Base-by-base conservation (phyloP, 805 yeast genomes). In the Tetrapisispora namnaoensis region DNA sequence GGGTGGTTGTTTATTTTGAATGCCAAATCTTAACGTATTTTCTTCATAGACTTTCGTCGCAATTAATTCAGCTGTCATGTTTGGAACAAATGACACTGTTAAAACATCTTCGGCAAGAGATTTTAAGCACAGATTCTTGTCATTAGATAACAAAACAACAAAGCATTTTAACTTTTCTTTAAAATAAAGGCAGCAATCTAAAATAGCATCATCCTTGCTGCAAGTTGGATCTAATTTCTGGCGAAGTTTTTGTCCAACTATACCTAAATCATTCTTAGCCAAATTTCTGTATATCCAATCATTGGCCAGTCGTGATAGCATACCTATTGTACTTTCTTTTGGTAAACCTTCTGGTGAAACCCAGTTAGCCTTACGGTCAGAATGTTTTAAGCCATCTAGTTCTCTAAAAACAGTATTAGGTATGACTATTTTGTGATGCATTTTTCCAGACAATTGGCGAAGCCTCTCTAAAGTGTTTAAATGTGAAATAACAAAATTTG, bases 111-210 rank as follows among this genome's bases (percentile, higher is more conserved):
- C 81, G 2, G 82, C 65, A 42, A 88, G 65, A 0, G 96, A 95
- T 62, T 84, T 85, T 53, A 78, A 63, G 62, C 96, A 87, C 9
- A 90, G 70, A 60, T 89, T 90, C 55, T 80, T 83, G 62, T 90
- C 97, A 61, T 90, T 86, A 0, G 96, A 83, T 51, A 89, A 58
- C 24, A 86, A 62, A 2, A 89, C 74, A 8, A 83, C 83, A 51
- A 78, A 58, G 6, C 71, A 62, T 4, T 63, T 47, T 32, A 62
- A 56, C 14, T 66, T 63, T 13, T 68, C 64, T 51, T 75, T 72
- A 49, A 82, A 80, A 59, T 75, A 88, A 24, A 83, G 58, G 56
- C 95, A 84, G 61, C 96, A 88, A 62, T 90, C 96, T 39, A 89
- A 66, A 52, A 90, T 89, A 0, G 95, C 75, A 58, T 89, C 95